Percentiles rank a stretch among this genome's conserved stretches.
Evolutionary conservation across 2,329 filamentous ascomycete genomes (phyloP).

Genomic region (Fusarium transvaalense): DNA sequence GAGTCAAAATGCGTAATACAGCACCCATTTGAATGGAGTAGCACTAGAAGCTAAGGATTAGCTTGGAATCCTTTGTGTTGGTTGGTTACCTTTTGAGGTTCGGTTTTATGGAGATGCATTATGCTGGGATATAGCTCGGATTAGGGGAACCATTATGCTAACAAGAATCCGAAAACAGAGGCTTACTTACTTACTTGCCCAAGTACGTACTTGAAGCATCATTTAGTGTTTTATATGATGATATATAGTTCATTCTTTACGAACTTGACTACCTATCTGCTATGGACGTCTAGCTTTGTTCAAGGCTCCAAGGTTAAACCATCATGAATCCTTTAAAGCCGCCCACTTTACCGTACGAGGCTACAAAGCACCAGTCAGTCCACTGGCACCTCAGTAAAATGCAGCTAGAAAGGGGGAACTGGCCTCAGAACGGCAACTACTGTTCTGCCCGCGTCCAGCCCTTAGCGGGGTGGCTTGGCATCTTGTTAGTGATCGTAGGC

Average conservation of each 20-base stretch:
- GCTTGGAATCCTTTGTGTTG: neutral
- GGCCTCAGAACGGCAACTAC: conserved; percentile 39
- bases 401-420: conserved; percentile 35
- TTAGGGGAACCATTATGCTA: neutral
- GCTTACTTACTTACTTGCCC: neutral
- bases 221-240: conserved; percentile 12
- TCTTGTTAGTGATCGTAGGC: conserved; percentile 23
- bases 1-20: neutral
- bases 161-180: neutral
- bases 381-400: neutral
- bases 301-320: neutral
- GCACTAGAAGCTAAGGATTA: conserved; percentile 9
- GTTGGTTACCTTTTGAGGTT: conserved; percentile 6
- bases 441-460: conserved; percentile 23
- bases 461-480: conserved; percentile 40
- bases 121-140: conserved; percentile 2
- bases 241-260: neutral
- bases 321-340: conserved; percentile 6
- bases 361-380: too few relatives aligned
- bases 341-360: conserved; percentile 11
- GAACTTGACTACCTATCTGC: neutral
- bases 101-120: conserved; percentile 1
- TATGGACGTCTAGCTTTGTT: neutral
- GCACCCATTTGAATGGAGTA: conserved; percentile 1
- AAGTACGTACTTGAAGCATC: neutral